Conservation (phyloP, 805 yeast species). For the Saccharomycopsis selenospora region DNA sequence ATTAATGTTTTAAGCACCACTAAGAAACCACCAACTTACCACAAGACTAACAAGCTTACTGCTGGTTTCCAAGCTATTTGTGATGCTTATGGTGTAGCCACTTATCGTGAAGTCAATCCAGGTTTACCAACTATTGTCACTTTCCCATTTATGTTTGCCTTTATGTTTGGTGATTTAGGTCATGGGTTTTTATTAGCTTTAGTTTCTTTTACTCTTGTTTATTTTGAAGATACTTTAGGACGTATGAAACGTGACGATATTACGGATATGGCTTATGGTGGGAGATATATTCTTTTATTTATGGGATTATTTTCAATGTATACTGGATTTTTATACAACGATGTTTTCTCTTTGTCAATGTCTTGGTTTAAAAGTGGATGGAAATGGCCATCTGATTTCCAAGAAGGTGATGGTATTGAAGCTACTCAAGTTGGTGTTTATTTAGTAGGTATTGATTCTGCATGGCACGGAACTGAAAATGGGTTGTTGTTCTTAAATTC, state of each 20-base stretch:
- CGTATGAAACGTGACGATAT: conserved; percentile 63
- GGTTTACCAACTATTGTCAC: conserved; percentile 69
- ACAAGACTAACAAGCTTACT: conserved; percentile 63
- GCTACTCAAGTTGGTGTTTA: conserved; percentile 48
- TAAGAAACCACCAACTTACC: conserved; percentile 65
- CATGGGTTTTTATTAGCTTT: conserved; percentile 60
- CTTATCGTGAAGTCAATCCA: conserved; percentile 69
- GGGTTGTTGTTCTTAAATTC: conserved; percentile 63
- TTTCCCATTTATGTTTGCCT: conserved; percentile 76
- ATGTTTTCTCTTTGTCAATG: conserved; percentile 63
- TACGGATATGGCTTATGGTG: conserved; percentile 68
- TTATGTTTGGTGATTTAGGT: conserved; percentile 79
- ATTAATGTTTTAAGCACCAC: conserved; percentile 57
- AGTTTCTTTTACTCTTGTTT: conserved; percentile 48
- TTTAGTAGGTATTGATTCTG: conserved; percentile 59
- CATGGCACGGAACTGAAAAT: conserved; percentile 79
- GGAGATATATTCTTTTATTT: conserved; percentile 58
- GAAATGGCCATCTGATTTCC: conserved; percentile 51
- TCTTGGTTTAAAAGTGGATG: conserved; percentile 63
- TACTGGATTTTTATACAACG: conserved; percentile 69
- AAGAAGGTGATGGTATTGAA: conserved; percentile 41
- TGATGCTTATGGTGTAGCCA: conserved; percentile 74
- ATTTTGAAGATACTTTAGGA: conserved; percentile 46
- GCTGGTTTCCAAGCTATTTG: conserved; percentile 61
- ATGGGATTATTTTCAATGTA: conserved; percentile 72